Evolutionary conservation across 2,329 filamentous ascomycete genomes (phyloP), one percentile per base, ranked within the genome.

Genomic region (Penicillium expansum): DNA sequence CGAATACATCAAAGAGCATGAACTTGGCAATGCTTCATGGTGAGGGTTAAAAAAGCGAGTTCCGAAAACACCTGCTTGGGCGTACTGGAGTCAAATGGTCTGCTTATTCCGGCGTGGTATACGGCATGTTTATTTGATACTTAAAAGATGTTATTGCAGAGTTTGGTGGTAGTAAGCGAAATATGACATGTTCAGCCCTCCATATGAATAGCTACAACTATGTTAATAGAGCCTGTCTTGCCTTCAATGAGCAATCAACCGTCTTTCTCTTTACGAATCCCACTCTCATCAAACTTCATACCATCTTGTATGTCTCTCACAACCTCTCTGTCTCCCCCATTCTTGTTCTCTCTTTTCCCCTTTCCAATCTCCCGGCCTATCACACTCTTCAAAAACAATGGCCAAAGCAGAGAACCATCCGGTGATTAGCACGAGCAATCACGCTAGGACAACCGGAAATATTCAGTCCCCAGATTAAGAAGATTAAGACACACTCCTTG

Each of bases 1-100:
- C 22, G 93, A 97, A 67, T 97, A 97, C 78, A 83, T 97, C 72
- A 96, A 96, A 71, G 73, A 75, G 62, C 73, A 75, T 55, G 72
- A 74, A 57, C 61, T 75, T 33, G 73, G 73, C 24, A 75, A 75
- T 55, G 64, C 69, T 55, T 69, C 67, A 27, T 70, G 67, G 62
- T 72, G 61, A 66, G 10, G 24, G 45, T 33, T 58, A 49, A 37
- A 44, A 30, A 33, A 32, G 27, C 18, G 10, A 43, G 35, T 39
- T 52, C 37, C 13, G 22, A 47, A 58, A 58, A 54, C 39, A 57
- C 41, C 44, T 41, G 20, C 20, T 59, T 24, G 57, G 64, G 63
- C 66, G 66, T 59, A 62, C 56, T 61, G 64, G 67, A 63, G 64
- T 63, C 52, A 49, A 54, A 48, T 35, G 55, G 32, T 37, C 37